Base-by-base conservation (phyloP, 2,329 filamentous ascomycete species). In the Botrytis paeoniae region DNA sequence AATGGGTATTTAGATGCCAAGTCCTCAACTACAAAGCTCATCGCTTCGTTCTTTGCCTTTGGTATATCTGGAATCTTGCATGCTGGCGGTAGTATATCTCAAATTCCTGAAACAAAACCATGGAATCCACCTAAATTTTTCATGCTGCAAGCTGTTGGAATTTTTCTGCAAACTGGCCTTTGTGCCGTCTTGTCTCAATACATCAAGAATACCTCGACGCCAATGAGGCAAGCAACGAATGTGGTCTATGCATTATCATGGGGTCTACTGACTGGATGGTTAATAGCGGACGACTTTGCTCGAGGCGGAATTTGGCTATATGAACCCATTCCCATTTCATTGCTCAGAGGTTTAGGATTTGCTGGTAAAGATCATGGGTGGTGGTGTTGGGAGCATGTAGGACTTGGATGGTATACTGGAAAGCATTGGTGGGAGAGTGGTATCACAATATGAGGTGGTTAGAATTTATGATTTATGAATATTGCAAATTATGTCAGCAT, bases 321-420 rank as follows among this genome's bases (percentile, higher is more conserved):
- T 75, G 94, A 98, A 81, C 93, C 94, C 0, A 82, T 97, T n/a
- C 93, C 94, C 0, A 76, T 95, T 14, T 97, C 93, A 71, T 79
- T 87, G 0, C 79, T 94, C n/a, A 85, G 93, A 39, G 88, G 86
- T 2, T 48, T 95, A 25, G 91, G 92, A 0, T 84, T 91, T 48
- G 92, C 91, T 0, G 83, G 84, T 1, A 81, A 85, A 29, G 88
- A 86, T 0, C 89, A 92, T 78, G 83, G 85, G 1, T 91, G 89
- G 85, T 93, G 89, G 88, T 88, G 92, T 77, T 94, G 91, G 88
- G 85, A 86, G 75, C 80, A 84, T 45, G 35, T 78, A 59, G 77
- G 77, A 74, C 80, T 89, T 35, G 85, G 86, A 1, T 90, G 88
- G 87, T 86, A 91, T 81, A 81, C 78, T 3, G 91, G 90, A 18